These are phyloP conservation scores for Aspergillus affinis DNA, from an alignment of 495 filamentous ascomycete species.

Conservation along the genomic window DNA sequence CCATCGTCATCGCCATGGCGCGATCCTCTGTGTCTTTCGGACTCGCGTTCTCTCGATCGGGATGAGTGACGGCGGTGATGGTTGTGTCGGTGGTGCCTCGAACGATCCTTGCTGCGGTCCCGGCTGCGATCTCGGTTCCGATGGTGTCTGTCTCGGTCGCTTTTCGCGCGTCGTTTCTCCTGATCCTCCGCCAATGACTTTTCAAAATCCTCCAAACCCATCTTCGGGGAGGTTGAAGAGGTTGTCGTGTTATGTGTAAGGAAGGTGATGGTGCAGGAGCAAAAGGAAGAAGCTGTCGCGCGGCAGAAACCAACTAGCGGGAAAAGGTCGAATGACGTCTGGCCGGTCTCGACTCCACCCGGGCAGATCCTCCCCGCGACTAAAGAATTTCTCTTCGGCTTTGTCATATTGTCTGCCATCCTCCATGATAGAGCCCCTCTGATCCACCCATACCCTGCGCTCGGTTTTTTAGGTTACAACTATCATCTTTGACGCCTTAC, in stretches of 20 bases:
- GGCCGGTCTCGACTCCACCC: slow-evolving; percentile 34
- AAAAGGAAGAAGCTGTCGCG: slow-evolving; percentile 10
- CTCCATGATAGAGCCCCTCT: not conserved
- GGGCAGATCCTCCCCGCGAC: slow-evolving; percentile 34
- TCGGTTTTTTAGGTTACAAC: not conserved
- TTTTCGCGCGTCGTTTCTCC: slow-evolving; percentile 32
- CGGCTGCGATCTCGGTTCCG: slow-evolving; percentile 33
- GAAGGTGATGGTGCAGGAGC: slow-evolving; percentile 3
- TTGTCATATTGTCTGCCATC: not conserved
- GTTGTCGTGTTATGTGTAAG: not conserved
- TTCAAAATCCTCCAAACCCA: slow-evolving; percentile 57
- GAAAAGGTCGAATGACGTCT: slow-evolving; percentile 37
- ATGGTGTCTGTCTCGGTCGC: slow-evolving; percentile 32
- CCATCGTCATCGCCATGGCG: slow-evolving; percentile 42
- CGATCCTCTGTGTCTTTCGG: slow-evolving; percentile 33
- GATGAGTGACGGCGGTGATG: slow-evolving; percentile 49
- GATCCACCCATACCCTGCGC: not conserved
- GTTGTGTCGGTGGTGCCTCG: slow-evolving; percentile 37
- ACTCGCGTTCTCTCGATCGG: slow-evolving; percentile 38
- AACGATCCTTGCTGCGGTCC: slow-evolving; percentile 41
- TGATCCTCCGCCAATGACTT: slow-evolving; percentile 49
- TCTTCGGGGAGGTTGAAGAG: slow-evolving; percentile 19
- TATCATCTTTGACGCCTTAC: not conserved
- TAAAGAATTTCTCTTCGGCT: slow-evolving; percentile 30
- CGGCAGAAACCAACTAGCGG: slow-evolving; percentile 20